Evolutionary conservation across 2,329 filamentous ascomycete species (phyloP), one percentile per base, ranked within the genome.

Genomic region (Ophiostoma perfectum): DNA sequence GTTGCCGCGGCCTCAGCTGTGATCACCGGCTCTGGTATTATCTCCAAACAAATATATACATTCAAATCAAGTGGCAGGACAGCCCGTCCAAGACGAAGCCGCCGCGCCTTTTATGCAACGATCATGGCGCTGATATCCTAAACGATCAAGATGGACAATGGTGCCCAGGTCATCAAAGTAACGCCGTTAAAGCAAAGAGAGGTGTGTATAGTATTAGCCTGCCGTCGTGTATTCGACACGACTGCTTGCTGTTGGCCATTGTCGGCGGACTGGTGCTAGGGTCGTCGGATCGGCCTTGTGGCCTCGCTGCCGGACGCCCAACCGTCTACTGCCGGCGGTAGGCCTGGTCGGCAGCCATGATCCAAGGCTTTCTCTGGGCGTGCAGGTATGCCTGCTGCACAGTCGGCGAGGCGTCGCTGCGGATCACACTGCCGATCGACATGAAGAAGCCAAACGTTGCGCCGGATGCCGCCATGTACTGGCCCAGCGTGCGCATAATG

Each of bases 381-480:
- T 87, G 86, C 73, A 87, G 85, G 81, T 94, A 97, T 69, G 91
- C 87, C 77, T 93, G 86, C 73, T 88, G 84, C 70, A 89, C 83
- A 74, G 91, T 88, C 49, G 90, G 88, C 60, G 92, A 91, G 39
- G 72, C 66, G 74, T 99, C 95, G 70, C 92, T 93, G 76, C 95
- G 90, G 75, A 99, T 97, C 62, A 96, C 93, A 74, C 92, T 97
- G 74, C 95, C 95, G 74, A 99, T 97, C 69, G 92, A 94, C 95
- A 99, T 99, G 85, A 99, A 99, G 82, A 98, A 97, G 38, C 94
- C 95, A 78, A 99, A 99, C 9, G 94, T 98, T 64, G 93, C 92
- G 55, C 93, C 93, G 39, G 94, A 98, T 62, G 92, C 93, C 45
- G 92, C 81, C 95, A 99, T 99, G 79, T 96, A 98, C 79, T 98